Conservation (phyloP, 225 moss, liverwort and hornwort genomes). For the Sphagnum contortum region DNA sequence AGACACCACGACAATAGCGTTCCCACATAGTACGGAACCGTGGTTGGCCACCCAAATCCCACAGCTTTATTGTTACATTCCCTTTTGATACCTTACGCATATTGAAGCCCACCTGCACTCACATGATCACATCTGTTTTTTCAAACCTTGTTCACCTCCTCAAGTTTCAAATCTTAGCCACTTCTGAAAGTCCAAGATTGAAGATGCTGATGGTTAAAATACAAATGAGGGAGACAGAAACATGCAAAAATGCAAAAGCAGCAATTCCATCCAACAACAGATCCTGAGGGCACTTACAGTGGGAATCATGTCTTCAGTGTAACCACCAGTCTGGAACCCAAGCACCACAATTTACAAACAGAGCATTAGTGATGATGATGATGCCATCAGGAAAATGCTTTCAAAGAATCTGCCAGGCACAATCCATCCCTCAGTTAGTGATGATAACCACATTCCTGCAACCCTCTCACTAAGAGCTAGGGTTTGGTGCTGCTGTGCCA, state of each 20-base stretch:
- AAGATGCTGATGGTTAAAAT: not conserved
- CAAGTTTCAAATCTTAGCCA: not conserved
- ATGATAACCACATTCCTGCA: too few species aligned
- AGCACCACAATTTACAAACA: not conserved
- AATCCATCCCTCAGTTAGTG: too few species aligned
- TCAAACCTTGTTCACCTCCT: not conserved
- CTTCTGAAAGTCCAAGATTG: not conserved
- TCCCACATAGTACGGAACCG: constrained; percentile 99
- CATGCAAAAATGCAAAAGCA: too few species aligned
- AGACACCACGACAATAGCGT: constrained; percentile 92
- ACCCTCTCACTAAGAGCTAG: too few species aligned
- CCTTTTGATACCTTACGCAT: constrained; percentile 99
- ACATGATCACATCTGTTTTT: not conserved
- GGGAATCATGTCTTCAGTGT: constrained; percentile 96
- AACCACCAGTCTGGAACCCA: constrained; percentile 72
- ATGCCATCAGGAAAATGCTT: too few species aligned
- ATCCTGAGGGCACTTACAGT: constrained; percentile 40
- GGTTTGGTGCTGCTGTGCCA: too few species aligned
- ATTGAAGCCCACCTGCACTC: constrained; percentile 86
- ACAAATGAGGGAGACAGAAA: too few species aligned
- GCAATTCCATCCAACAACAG: not conserved
- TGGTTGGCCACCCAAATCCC: constrained; percentile 99
- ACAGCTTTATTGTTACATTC: constrained; percentile 91
- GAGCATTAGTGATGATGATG: too few species aligned
- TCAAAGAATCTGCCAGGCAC: too few species aligned